These are phyloP conservation scores for Basipetospora sp. DNA, from an alignment of 2,329 filamentous ascomycete species.

Conservation along the genomic window DNA sequence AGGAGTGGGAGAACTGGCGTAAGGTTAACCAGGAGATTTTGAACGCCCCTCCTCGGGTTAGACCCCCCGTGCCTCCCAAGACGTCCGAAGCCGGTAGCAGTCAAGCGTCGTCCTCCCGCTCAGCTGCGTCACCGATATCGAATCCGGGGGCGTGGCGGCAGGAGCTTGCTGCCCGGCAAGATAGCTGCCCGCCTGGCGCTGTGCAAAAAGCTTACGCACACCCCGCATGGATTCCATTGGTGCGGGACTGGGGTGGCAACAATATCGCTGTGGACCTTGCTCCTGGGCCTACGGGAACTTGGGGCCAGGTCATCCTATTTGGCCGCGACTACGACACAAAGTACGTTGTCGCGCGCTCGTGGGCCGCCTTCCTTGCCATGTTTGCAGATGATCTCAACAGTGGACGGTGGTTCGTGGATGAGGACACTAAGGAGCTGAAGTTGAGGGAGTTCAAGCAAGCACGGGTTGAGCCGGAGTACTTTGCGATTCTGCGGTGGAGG, in stretches of 20 bases:
- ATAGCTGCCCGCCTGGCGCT: slow-evolving; percentile 71
- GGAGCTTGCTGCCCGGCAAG: slow-evolving; percentile 69
- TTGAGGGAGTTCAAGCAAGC: slow-evolving; percentile 79
- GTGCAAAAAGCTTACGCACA: slow-evolving; percentile 90
- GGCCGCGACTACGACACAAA: slow-evolving; percentile 97
- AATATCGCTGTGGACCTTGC: slow-evolving; percentile 87
- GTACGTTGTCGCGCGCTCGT: slow-evolving; percentile 87
- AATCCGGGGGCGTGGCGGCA: slow-evolving; percentile 55
- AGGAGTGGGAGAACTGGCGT: slow-evolving; percentile 95
- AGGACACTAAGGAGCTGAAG: slow-evolving; percentile 82
- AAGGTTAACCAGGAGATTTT: slow-evolving; percentile 84
- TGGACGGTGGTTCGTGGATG: slow-evolving; percentile 82
- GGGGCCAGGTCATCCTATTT: slow-evolving; percentile 94
- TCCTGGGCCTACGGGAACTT: slow-evolving; percentile 75
- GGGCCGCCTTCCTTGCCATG: slow-evolving; percentile 71
- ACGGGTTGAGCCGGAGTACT: slow-evolving; percentile 80
- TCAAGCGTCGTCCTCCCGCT: slow-evolving; percentile 55
- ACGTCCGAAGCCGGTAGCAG: slow-evolving; percentile 52
- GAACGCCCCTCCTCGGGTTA: slow-evolving; percentile 29
- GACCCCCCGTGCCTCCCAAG: slow-evolving; percentile 28
- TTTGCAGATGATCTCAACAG: slow-evolving; percentile 83
- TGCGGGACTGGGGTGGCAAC: slow-evolving; percentile 97
- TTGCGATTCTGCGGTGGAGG: slow-evolving; percentile 90
- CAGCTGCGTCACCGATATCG: slow-evolving; percentile 20
- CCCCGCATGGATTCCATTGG: slow-evolving; percentile 86